Percentiles rank a stretch among this genome's conserved stretches.
Conservation (phyloP, 495 filamentous ascomycete genomes). For the Neurospora sp. region DNA sequence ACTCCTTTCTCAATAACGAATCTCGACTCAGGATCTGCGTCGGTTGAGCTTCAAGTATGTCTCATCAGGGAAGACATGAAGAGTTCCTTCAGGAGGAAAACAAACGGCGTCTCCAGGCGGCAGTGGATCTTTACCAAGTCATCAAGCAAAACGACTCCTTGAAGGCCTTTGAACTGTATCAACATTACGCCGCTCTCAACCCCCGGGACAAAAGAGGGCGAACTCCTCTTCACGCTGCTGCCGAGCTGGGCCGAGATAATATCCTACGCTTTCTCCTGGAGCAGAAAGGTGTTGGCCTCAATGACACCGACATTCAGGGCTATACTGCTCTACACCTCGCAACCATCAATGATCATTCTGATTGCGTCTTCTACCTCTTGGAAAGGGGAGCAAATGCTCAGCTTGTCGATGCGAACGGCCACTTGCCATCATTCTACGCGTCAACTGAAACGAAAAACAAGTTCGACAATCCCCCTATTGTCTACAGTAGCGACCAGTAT, state of each 20-base stretch:
- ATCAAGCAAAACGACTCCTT: not conserved
- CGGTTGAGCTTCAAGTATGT: too few species aligned
- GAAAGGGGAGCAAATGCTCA: not conserved
- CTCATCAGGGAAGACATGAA: too few species aligned
- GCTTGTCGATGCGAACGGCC: conserved; percentile 2
- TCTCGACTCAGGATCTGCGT: too few species aligned
- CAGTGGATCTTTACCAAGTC: not conserved
- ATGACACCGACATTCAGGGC: not conserved
- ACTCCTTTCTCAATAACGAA: too few species aligned
- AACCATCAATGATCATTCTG: not conserved
- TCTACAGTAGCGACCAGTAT: not conserved
- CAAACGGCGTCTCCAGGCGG: not conserved
- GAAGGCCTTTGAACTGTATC: not conserved
- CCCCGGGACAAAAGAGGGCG: not conserved
- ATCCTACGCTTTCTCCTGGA: not conserved
- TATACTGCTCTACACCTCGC: conserved; percentile 1
- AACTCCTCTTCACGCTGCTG: conserved; percentile 1
- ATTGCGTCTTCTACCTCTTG: not conserved
- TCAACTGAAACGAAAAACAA: not conserved
- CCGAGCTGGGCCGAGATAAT: not conserved
- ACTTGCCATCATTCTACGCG: conserved; percentile 3
- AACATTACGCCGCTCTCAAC: not conserved
- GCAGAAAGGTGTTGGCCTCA: not conserved
- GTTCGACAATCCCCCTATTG: conserved; percentile 2
- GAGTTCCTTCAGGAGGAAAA: not conserved